Conservation (phyloP, 768 basidiomycete genomes). For the Leccinum boreale region DNA sequence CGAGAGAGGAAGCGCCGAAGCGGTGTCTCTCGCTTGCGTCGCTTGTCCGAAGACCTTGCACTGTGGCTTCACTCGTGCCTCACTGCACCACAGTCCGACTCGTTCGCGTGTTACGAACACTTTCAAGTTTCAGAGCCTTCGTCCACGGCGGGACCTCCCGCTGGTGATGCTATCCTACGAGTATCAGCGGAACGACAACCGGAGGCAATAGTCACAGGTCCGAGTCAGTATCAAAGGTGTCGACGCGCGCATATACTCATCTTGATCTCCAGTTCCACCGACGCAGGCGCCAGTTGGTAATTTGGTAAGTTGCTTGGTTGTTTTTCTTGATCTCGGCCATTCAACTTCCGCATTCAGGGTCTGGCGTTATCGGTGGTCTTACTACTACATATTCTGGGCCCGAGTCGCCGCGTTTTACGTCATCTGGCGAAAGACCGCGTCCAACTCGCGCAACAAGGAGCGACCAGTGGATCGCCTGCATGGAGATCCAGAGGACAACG, state of each 20-base stretch:
- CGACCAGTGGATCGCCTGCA: too few species aligned
- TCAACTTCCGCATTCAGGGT: conserved; percentile 27
- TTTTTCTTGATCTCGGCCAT: not conserved
- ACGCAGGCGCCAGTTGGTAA: conserved; percentile 37
- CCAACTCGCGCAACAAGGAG: too few species aligned
- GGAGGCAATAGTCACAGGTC: conserved; percentile 21
- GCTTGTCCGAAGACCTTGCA: too few species aligned
- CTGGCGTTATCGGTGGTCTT: conserved; percentile 56
- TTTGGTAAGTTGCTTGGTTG: conserved; percentile 34
- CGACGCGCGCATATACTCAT: not conserved
- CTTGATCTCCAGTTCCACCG: conserved; percentile 29
- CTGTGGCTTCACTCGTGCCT: too few species aligned
- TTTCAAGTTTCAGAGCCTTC: conserved; percentile 49
- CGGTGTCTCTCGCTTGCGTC: too few species aligned
- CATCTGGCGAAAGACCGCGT: too few species aligned
- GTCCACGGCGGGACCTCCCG: conserved; percentile 72
- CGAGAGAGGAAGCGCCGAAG: too few species aligned
- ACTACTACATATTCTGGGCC: conserved; percentile 31
- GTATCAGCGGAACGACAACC: conserved; percentile 31
- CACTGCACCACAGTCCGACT: too few species aligned
- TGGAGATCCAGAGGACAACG: too few species aligned
- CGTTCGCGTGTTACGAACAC: conserved; percentile 36
- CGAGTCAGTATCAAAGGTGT: conserved; percentile 10
- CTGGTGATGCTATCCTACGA: conserved; percentile 71
- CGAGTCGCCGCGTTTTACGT: too few species aligned